Percentiles rank a stretch among this genome's conserved stretches.
These are phyloP conservation scores for Candida hungchunana DNA, from an alignment of 805 yeast species.

Conservation along the genomic window DNA sequence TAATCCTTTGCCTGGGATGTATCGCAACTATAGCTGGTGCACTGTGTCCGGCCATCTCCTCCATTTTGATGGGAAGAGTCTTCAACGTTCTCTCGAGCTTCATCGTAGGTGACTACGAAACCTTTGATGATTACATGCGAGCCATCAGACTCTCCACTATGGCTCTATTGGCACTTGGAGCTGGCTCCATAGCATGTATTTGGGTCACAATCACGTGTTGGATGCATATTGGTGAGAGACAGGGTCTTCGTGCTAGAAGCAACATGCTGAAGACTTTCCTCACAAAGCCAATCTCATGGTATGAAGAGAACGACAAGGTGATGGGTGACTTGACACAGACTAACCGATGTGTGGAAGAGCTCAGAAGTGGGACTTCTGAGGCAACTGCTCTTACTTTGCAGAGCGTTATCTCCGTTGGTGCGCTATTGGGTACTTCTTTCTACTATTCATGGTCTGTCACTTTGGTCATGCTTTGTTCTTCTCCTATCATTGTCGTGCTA, in stretches of 20 bases:
- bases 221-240: slow-evolving; percentile 69
- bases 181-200: slow-evolving; percentile 37
- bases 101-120: slow-evolving; percentile 30
- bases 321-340: slow-evolving; percentile 63
- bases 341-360: slow-evolving; percentile 71
- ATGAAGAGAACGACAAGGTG: slow-evolving; percentile 49
- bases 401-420: slow-evolving; percentile 46
- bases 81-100: slow-evolving; percentile 42
- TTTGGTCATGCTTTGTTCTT: slow-evolving; percentile 63
- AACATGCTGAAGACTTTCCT: slow-evolving; percentile 42
- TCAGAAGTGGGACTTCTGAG: slow-evolving; percentile 64
- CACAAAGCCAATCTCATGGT: slow-evolving; percentile 52
- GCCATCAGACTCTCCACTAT: slow-evolving; percentile 36
- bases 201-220: slow-evolving; percentile 60
- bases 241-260: slow-evolving; percentile 53
- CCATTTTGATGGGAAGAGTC: slow-evolving; percentile 63
- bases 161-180: slow-evolving; percentile 44
- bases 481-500: slow-evolving; percentile 59
- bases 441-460: slow-evolving; percentile 84
- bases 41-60: slow-evolving; percentile 52
- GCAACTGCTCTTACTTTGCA: slow-evolving; percentile 55
- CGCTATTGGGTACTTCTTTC: slow-evolving; percentile 61
- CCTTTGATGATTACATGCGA: slow-evolving; percentile 30
- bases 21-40: slow-evolving; percentile 48
- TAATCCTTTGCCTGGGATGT: slow-evolving; percentile 27